These are phyloP conservation scores for Saccharomycopsis amapae DNA, from an alignment of 805 yeast species.

Conservation along the genomic window DNA sequence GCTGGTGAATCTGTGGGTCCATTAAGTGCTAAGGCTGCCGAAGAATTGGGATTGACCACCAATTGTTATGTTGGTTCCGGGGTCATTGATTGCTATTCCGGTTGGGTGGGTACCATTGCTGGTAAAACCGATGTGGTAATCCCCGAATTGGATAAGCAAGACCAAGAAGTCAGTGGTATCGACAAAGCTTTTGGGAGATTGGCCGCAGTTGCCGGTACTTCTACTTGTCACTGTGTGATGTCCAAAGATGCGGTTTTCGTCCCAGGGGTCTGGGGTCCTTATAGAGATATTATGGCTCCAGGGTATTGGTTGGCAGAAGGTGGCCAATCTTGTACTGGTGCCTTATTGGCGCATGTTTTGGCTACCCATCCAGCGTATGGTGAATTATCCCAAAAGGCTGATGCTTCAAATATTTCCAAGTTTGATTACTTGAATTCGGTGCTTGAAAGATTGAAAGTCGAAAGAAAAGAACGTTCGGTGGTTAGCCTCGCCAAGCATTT, in stretches of 20 bases:
- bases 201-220: conserved; percentile 98
- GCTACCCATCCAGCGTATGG: conserved; percentile 83
- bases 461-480: conserved; percentile 57
- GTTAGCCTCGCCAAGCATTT: conserved; percentile 75
- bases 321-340: conserved; percentile 98
- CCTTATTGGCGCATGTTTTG: conserved; percentile 79
- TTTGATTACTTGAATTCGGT: conserved; percentile 78
- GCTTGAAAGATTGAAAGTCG: conserved; percentile 57
- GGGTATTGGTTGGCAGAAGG: conserved; percentile 96
- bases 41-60: conserved; percentile 74
- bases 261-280: conserved; percentile 98
- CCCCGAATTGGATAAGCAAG: conserved; percentile 44
- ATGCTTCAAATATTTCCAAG: conserved; percentile 59
- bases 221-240: conserved; percentile 91
- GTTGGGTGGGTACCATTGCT: conserved; percentile 98
- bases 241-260: conserved; percentile 82
- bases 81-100: conserved; percentile 96
- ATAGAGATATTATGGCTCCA: conserved; percentile 85
- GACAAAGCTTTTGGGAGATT: conserved; percentile 70
- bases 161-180: conserved; percentile 38
- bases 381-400: conserved; percentile 61
- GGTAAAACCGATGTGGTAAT: conserved; percentile 63
- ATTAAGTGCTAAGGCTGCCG: conserved; percentile 59
- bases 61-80: conserved; percentile 87
- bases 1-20: conserved; percentile 91